phyloP scores from a whole-genome alignment of 768 basidiomycete species.

The Boletus sp. region DNA sequence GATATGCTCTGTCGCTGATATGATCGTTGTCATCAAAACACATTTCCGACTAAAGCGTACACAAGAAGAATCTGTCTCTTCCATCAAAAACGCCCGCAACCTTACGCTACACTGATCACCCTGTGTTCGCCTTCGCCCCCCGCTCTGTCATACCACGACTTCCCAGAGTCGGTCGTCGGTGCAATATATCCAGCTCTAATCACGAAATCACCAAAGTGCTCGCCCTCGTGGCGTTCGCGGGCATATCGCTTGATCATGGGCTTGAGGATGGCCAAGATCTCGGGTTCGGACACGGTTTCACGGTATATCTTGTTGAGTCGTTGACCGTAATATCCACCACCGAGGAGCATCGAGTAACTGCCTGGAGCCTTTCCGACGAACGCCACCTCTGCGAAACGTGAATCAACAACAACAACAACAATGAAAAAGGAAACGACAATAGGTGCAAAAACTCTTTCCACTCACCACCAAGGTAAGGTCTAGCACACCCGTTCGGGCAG shows the following conservation, averaged over 20 bases:
- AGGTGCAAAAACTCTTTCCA: neutral
- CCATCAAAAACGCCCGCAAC: neutral
- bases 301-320: slow-evolving; percentile 95
- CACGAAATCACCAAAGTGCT: slow-evolving; percentile 94
- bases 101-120: slow-evolving; percentile 27
- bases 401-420: neutral
- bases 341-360: slow-evolving; percentile 90
- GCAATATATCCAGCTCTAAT: slow-evolving; percentile 90
- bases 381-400: slow-evolving; percentile 66
- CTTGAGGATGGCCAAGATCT: slow-evolving; percentile 81
- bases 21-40: neutral
- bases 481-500: slow-evolving; percentile 90
- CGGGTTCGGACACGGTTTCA: slow-evolving; percentile 85
- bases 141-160: slow-evolving; percentile 80
- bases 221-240: slow-evolving; percentile 78
- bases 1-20: slow-evolving; percentile 29
- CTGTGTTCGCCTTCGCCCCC: slow-evolving; percentile 70
- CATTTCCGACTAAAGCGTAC: neutral
- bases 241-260: slow-evolving; percentile 97
- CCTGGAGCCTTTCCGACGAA: slow-evolving; percentile 97
- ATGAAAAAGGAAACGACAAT: neutral
- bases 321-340: slow-evolving; percentile 93
- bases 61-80: neutral
- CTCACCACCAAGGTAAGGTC: slow-evolving; percentile 87
- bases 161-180: slow-evolving; percentile 70